Evolutionary conservation across 73 alveolate genomes (phyloP).

Genomic region (Paramecium bursaria): DNA sequence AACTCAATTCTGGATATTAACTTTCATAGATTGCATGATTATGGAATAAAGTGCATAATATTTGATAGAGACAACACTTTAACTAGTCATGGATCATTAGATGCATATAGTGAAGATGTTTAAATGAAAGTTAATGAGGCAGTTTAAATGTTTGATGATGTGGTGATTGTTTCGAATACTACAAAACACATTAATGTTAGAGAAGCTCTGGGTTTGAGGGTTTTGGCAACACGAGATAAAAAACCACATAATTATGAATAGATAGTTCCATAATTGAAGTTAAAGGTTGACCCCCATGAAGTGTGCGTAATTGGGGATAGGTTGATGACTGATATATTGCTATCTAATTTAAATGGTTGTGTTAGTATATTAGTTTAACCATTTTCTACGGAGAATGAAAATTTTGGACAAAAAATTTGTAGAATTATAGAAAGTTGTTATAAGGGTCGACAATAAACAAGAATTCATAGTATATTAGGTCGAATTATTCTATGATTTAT

Average conservation of each 20-base stretch:
- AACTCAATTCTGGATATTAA: neutral
- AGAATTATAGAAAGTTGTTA: too few relatives aligned
- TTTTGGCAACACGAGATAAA: neutral
- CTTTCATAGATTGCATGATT: neutral
- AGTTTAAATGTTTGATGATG: slow-evolving; percentile 30
- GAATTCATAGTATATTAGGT: too few relatives aligned
- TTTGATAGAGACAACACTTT: slow-evolving; percentile 56
- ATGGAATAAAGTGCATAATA: slow-evolving; percentile 21
- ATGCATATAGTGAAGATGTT: neutral
- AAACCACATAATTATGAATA: slow-evolving; percentile 35
- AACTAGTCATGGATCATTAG: slow-evolving; percentile 6
- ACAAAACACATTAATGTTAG: neutral
- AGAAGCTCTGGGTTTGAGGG: slow-evolving; percentile 1
- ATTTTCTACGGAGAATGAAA: slow-evolving; percentile 8
- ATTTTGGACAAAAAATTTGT: neutral
- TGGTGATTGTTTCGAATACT: slow-evolving; percentile 27
- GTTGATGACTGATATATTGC: slow-evolving; percentile 16
- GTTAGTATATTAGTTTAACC: slow-evolving; percentile 39
- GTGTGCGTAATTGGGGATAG: slow-evolving; percentile 54
- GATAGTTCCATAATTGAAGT: neutral
- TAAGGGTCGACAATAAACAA: too few relatives aligned
- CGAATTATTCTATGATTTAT: too few relatives aligned
- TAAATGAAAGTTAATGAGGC: neutral
- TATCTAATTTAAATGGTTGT: slow-evolving; percentile 38
- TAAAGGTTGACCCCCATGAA: neutral